phyloP scores from a whole-genome alignment of 306 rosid species.

The Astragalus glycyphyllos region DNA sequence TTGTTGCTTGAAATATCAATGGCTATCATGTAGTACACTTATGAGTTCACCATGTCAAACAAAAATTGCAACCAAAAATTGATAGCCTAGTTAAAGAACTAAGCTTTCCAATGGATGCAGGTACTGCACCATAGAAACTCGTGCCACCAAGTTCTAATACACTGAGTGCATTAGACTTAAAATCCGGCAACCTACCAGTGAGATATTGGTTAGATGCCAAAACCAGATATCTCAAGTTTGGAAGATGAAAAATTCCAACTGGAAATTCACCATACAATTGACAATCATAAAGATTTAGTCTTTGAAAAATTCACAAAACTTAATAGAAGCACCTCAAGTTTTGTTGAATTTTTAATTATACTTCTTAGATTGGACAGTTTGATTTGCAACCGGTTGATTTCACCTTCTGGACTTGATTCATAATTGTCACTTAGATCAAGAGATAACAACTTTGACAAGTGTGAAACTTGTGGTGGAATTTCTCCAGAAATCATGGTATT shows the following conservation, averaged over 20 bases:
- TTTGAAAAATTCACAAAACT: neutral
- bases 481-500: neutral
- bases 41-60: too few species aligned
- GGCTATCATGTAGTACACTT: constrained; percentile 29
- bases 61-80: constrained; percentile 22
- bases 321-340: constrained; percentile 14
- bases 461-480: constrained; percentile 34
- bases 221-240: constrained; percentile 26
- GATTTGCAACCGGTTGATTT: constrained; percentile 5
- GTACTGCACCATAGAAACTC: constrained; percentile 43
- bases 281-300: too few species aligned
- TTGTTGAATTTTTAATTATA: constrained; percentile 32
- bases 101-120: constrained; percentile 42
- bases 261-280: too few species aligned
- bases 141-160: neutral
- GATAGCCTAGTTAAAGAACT: neutral
- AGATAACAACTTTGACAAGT: constrained; percentile 24
- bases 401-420: neutral
- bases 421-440: neutral
- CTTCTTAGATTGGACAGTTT: constrained; percentile 16
- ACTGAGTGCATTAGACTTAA: constrained; percentile 15
- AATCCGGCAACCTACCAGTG: constrained; percentile 45
- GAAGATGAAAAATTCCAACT: constrained; percentile 39
- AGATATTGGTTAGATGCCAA: neutral
- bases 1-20: constrained; percentile 45